phyloP scores from a whole-genome alignment of 2,329 filamentous ascomycete genomes.

The Dothideomycetidae sp. region DNA sequence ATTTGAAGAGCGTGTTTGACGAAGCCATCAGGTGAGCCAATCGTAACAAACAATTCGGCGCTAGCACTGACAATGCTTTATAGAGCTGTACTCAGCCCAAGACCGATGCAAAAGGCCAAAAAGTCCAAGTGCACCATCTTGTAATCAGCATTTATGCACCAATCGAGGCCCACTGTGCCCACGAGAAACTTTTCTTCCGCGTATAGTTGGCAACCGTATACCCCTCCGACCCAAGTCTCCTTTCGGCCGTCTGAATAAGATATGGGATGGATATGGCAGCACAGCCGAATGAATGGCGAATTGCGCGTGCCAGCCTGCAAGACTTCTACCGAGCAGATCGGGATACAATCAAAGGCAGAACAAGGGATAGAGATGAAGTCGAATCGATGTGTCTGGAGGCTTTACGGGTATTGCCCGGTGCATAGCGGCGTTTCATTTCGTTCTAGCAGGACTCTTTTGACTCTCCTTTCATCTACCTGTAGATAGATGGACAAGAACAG shows the following conservation, averaged over 20 bases:
- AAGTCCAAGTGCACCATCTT: conserved; percentile 56
- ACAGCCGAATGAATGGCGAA: background rate
- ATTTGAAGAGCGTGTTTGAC: conserved; percentile 96
- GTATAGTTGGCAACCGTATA: background rate
- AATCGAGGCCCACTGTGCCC: background rate
- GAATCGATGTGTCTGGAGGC: background rate
- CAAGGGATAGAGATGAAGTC: too few relatives aligned
- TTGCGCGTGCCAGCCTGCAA: background rate
- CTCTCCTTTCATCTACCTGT: conserved; percentile 1
- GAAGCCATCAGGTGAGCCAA: conserved; percentile 94
- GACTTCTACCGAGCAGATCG: too few relatives aligned
- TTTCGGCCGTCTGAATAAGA: too few relatives aligned
- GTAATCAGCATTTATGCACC: conserved; percentile 23
- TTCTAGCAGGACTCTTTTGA: background rate
- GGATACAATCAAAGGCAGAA: too few relatives aligned
- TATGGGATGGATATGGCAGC: too few relatives aligned
- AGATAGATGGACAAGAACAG: background rate
- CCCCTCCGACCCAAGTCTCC: background rate
- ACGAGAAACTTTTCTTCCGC: conserved; percentile 3
- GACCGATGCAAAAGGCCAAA: conserved; percentile 45
- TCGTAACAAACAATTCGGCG: too few relatives aligned
- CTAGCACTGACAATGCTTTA: too few relatives aligned
- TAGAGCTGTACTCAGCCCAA: conserved; percentile 59
- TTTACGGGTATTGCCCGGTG: conserved; percentile 4
- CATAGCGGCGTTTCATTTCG: conserved; percentile 9